Conservation (phyloP, 2,329 filamentous ascomycete species). For the Paraconiothyrium brasiliense region DNA sequence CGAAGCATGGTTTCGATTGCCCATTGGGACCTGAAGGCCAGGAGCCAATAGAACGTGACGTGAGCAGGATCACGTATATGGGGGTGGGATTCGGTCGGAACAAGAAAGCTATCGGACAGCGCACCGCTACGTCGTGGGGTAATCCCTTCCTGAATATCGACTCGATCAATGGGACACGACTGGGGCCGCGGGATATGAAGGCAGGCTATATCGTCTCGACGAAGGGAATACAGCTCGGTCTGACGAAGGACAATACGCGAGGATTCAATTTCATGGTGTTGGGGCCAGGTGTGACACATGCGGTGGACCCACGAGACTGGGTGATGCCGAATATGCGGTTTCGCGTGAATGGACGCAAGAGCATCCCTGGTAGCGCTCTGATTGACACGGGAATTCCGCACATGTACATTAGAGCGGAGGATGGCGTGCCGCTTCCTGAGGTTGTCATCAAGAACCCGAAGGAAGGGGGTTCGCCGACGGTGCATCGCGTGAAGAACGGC, state of each 20-base stretch:
- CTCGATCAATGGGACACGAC: slow-evolving; percentile 32
- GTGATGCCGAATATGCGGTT: slow-evolving; percentile 46
- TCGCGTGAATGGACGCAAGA: slow-evolving; percentile 31
- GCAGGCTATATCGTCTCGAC: slow-evolving; percentile 44
- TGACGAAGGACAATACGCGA: slow-evolving; percentile 34
- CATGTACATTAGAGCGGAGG: slow-evolving; percentile 47
- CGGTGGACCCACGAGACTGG: slow-evolving; percentile 43
- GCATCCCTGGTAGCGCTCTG: slow-evolving; percentile 38
- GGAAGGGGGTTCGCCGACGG: slow-evolving; percentile 34
- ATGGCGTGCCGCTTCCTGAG: slow-evolving; percentile 37
- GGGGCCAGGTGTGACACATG: slow-evolving; percentile 38
- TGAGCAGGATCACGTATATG: slow-evolving; percentile 47
- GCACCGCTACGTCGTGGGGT: slow-evolving; percentile 36
- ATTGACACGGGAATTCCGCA: slow-evolving; percentile 47
- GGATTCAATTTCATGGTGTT: slow-evolving; percentile 37
- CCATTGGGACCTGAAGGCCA: slow-evolving; percentile 39
- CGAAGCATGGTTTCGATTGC: slow-evolving; percentile 37
- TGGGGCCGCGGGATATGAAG: slow-evolving; percentile 23
- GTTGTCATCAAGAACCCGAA: slow-evolving; percentile 45
- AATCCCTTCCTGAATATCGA: slow-evolving; percentile 50
- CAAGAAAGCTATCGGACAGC: slow-evolving; percentile 37
- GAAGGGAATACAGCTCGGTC: slow-evolving; percentile 40
- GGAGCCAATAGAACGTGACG: slow-evolving; percentile 34
- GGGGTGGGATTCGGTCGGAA: slow-evolving; percentile 49
- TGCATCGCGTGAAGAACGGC: slow-evolving; percentile 43